Evolutionary conservation across 2,329 filamentous ascomycete species (phyloP), one percentile per base, ranked within the genome.

Genomic region (Colletotrichum filicis): DNA sequence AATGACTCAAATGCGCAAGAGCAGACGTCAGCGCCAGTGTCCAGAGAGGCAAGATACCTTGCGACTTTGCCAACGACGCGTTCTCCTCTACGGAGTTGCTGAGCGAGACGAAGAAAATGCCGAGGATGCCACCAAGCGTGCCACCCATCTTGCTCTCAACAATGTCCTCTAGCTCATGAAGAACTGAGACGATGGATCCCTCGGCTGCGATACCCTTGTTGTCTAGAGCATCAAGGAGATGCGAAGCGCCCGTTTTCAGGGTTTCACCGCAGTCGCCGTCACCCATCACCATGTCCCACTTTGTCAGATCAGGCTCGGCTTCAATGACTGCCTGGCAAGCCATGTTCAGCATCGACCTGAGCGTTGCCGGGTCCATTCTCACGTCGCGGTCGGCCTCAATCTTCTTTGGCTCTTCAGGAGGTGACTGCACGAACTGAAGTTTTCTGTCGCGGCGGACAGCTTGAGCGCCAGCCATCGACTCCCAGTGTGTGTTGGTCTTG

Each of bases 191-290:
- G 2, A 88, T 83, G 4, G 87, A 89, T 0, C 87, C 87, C 0
- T 78, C 75, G 4, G 76, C 77, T 3, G 82, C 81, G 0, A 87
- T 80, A 64, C 87, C 80, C 24, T 67, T 73, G 32, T 53, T 60
- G 58, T 83, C 83, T 5, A 89, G 77, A 0, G 85, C 86, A 0
- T 89, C 88, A 2, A 89, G 78, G 8, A 89, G 78, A 4, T 80
- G 80, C 5, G 79, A 84, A 0, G 88, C 88, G 0, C 89, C 89
- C 0, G 85, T 87, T 80, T 88, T 87, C 66, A 91, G 83, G 3
- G 88, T 90, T 77, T 93, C 89, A 49, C 91, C 91, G 78, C 91
- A 93, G 80, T 92, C 91, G 12, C 91, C 91, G 76, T 92, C 91
- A 46, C 90, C 90, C 86, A 92, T 89, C 59, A 90, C 79, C 5